Base-by-base conservation (phyloP, 2,329 filamentous ascomycete species). In the Fusarium albosuccineum region DNA sequence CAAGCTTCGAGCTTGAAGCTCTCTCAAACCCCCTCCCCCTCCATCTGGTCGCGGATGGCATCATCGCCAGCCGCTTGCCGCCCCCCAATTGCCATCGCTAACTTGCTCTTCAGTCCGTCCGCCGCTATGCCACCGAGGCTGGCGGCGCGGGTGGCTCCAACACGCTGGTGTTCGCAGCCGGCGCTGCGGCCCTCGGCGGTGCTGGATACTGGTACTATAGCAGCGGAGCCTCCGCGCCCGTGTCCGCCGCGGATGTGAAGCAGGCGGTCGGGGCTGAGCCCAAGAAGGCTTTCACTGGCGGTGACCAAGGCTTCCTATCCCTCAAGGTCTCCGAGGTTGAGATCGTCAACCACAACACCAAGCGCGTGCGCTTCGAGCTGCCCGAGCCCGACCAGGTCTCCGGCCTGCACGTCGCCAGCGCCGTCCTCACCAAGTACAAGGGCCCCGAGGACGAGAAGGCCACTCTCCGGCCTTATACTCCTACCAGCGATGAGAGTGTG, bases 371-470 rank as follows among this genome's bases (percentile, higher is more conserved):
- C 73, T 98, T 99, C 82, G 89, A 91, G 74, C 89, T 98, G 42
- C 92, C 93, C 14, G 92, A 97, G 78, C 85, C 88, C 66, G 91
- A 97, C 77, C 88, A 91, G 81, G 91, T 97, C 54, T 95, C 92
- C 60, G 96, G 96, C 44, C 83, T 99, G 61, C 81, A 87, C 36
- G 83, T 97, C 67, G 89, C 95, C 60, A 97, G 93, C 86, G 94
- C 94, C 45, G 81, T 99, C 71, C 84, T 99, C 77, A 96, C 96
- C 70, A 97, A 97, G 83, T 97, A 89, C 86, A 93, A 97, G 84
- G 89, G 90, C 6, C 87, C 88, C n/a, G 89, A 90, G 62, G 90
- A 89, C 75, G 87, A 93, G 79, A 98, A 98, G 89, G 86, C 93
- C 34, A 90, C 93, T 10, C 88, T 99, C 68, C 87, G 96, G 67